A percentile compares a stretch with the other conserved stretches of the same genome.
phyloP scores from a whole-genome alignment of 768 basidiomycete genomes.

The Tubosaeta sp. region DNA sequence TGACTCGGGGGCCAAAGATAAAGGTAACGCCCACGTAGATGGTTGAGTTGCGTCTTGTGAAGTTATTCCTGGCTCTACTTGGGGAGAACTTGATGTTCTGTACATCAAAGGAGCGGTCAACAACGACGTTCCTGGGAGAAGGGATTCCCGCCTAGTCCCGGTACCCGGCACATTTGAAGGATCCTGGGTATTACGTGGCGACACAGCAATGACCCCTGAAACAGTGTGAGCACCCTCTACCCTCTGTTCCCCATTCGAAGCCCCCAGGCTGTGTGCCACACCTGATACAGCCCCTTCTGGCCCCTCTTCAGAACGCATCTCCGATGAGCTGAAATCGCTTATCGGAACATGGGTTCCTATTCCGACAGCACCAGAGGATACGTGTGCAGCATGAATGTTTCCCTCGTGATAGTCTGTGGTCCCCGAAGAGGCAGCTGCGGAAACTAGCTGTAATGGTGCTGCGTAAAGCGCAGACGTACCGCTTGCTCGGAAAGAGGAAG shows the following conservation, averaged over 20 bases:
- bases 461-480: background rate
- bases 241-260: conserved; percentile 17
- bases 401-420: conserved; percentile 6
- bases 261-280: conserved; percentile 19
- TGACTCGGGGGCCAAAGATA: conserved; percentile 2
- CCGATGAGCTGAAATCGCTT: background rate
- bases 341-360: conserved; percentile 1
- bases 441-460: conserved; percentile 5
- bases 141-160: conserved; percentile 5
- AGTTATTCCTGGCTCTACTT: conserved; percentile 2
- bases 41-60: conserved; percentile 2
- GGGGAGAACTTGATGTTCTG: conserved; percentile 4
- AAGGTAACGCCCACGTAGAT: conserved; percentile 2
- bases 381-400: background rate
- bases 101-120: conserved; percentile 6
- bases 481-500: conserved; percentile 4
- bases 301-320: conserved; percentile 1
- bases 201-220: conserved; percentile 21
- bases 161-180: conserved; percentile 22
- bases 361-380: conserved; percentile 3
- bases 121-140: conserved; percentile 14
- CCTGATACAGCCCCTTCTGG: conserved; percentile 12
- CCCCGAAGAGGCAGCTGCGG: conserved; percentile 8
- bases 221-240: conserved; percentile 16
- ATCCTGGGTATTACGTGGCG: conserved; percentile 12